Evolutionary conservation across 2,329 filamentous ascomycete species (phyloP).

Genomic region (Ophiostoma populinum): DNA sequence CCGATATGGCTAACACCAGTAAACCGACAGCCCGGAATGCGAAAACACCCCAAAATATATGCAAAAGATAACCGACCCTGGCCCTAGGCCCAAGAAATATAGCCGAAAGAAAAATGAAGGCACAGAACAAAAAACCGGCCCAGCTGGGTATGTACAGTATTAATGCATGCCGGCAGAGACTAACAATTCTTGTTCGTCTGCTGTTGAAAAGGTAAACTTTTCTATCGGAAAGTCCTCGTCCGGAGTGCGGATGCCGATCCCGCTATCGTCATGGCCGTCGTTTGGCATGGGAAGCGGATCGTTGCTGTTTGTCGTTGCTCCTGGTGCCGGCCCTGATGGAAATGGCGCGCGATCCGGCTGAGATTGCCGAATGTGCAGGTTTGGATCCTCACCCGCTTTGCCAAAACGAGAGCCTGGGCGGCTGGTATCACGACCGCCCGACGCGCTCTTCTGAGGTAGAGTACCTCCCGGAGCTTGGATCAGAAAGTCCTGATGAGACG

Average conservation of each 20-base stretch:
- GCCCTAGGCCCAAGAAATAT: no score
- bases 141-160: conserved; percentile 6
- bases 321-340: conserved; percentile 21
- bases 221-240: conserved; percentile 47
- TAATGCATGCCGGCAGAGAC: conserved; percentile 13
- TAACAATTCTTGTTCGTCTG: conserved; percentile 15
- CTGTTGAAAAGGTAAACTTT: conserved; percentile 29
- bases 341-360: conserved; percentile 35
- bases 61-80: conserved; percentile 1
- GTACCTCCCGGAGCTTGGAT: conserved; percentile 7
- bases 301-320: conserved; percentile 20
- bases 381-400: conserved; percentile 28
- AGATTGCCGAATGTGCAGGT: conserved; percentile 26
- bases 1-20: not conserved
- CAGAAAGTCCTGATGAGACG: conserved; percentile 16
- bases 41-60: not conserved
- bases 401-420: conserved; percentile 24
- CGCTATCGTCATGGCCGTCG: conserved; percentile 49
- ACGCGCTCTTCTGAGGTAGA: conserved; percentile 10
- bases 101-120: not conserved
- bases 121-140: not conserved
- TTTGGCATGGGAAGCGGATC: conserved; percentile 27
- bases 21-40: conserved; percentile 1
- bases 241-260: conserved; percentile 52
- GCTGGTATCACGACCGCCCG: conserved; percentile 18